A percentile compares a stretch with the other conserved stretches of the same genome.
These are phyloP conservation scores for Aspergillus steynii DNA, from an alignment of 495 filamentous ascomycete species.

Conservation along the genomic window DNA sequence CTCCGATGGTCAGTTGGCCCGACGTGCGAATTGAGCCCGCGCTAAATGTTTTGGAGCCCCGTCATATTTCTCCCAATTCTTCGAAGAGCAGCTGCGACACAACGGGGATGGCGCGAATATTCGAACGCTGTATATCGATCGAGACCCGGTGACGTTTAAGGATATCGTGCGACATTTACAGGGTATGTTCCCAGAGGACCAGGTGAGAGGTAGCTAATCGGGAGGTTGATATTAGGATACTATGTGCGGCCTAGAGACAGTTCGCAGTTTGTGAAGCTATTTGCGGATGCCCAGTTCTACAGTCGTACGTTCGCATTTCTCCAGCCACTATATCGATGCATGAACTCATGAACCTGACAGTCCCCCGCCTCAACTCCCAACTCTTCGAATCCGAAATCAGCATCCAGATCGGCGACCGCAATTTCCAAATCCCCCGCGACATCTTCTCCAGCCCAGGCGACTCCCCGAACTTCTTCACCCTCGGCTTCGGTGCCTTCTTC, in stretches of 20 bases:
- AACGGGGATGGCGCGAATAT: slow-evolving; percentile 55
- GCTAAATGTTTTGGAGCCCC: slow-evolving; percentile 73
- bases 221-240: slow-evolving; percentile 60
- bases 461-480: slow-evolving; percentile 91
- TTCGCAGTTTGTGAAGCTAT: slow-evolving; percentile 84
- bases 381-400: slow-evolving; percentile 94
- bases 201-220: background rate
- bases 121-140: slow-evolving; percentile 89
- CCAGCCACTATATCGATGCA: background rate
- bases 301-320: slow-evolving; percentile 55
- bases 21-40: slow-evolving; percentile 3
- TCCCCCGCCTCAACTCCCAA: slow-evolving; percentile 87
- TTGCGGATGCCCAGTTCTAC: slow-evolving; percentile 97
- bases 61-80: slow-evolving; percentile 96
- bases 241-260: slow-evolving; percentile 81
- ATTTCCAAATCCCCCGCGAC: slow-evolving; percentile 89
- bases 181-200: slow-evolving; percentile 43
- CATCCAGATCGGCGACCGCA: slow-evolving; percentile 79
- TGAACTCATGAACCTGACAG: slow-evolving; percentile 37
- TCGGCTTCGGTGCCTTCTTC: slow-evolving; percentile 91
- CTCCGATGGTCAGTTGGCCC: slow-evolving; percentile 78
- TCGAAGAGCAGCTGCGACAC: slow-evolving; percentile 76
- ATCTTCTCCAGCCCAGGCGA: slow-evolving; percentile 84
- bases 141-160: slow-evolving; percentile 85
- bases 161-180: slow-evolving; percentile 92